phyloP scores from a whole-genome alignment of 192 early-diverging fungal species.

The Chytriomyces confervae region DNA sequence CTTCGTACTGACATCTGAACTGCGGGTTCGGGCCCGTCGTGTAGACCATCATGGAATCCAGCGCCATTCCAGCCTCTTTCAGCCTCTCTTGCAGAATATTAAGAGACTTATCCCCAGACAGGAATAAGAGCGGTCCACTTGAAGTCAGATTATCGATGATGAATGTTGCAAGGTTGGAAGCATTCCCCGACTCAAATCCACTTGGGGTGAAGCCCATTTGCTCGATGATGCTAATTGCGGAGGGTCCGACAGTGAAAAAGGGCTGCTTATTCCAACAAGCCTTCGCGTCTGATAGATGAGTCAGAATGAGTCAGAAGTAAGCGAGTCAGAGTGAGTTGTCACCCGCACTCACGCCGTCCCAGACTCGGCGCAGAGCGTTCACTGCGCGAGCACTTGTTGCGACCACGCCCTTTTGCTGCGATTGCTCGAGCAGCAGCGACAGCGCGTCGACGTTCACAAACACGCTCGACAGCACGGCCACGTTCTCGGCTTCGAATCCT shows the following conservation, averaged over 20 bases:
- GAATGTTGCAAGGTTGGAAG: constrained; percentile 40
- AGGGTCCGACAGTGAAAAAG: not conserved
- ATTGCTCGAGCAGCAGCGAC: not conserved
- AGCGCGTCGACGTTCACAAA: not conserved
- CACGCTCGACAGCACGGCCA: not conserved
- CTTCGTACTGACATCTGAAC: constrained; percentile 16
- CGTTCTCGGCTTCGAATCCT: not conserved
- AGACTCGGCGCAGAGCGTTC: too few relatives aligned
- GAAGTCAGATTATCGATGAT: constrained; percentile 28
- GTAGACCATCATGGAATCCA: constrained; percentile 51
- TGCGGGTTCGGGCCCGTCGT: constrained; percentile 31
- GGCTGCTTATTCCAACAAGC: not conserved
- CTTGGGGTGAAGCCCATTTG: constrained; percentile 10
- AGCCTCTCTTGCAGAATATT: constrained; percentile 46
- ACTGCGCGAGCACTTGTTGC: not conserved
- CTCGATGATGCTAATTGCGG: not conserved
- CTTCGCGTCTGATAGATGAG: not conserved
- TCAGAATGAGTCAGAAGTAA: not conserved
- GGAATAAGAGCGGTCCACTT: constrained; percentile 44
- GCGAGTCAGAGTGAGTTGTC: too few relatives aligned
- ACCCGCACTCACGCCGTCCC: too few relatives aligned
- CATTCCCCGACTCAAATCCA: constrained; percentile 45
- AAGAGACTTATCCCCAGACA: constrained; percentile 60
- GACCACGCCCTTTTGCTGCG: not conserved
- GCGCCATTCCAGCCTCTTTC: constrained; percentile 19